Evolutionary conservation across 2,329 filamentous ascomycete genomes (phyloP), one percentile per base, ranked within the genome.

Genomic region (Incumbomyces delicatus): DNA sequence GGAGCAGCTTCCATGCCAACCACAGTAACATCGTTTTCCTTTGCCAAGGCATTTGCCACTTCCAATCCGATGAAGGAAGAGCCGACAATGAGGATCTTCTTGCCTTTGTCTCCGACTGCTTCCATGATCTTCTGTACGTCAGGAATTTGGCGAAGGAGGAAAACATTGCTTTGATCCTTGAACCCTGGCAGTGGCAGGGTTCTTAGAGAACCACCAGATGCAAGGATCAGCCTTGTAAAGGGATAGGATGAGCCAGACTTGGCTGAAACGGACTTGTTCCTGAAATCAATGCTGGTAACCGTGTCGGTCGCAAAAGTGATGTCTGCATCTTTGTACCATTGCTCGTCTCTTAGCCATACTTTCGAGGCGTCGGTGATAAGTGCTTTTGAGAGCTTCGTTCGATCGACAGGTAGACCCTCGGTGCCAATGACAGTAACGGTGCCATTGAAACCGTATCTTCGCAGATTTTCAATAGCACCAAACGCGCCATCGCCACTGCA

Each of bases 51-150:
- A 53, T 89, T 92, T 51, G 85, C 90, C n/a, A 94, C 78, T 66
- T 98, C 92, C 85, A 98, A 94, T 34, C 92, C 92, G 60, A 98
- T 98, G 66, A 98, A 98, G 1, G 87, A 94, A 49, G 85, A 90
- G 34, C 92, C 92, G 45, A 98, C 74, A 12, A 98, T 75, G 39
- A 95, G 87, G 55, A 98, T 80, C 66, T 95, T 95, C 75, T 95
- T 95, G 49, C 80, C 80, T 36, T 86, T 78, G 27, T 77, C 70
- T 6, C 87, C 87, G 39, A 94, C 85, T 6, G 87, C 87, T 1
- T 72, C 74, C 20, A 87, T 74, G 54, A 98, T 95, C 49, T 74
- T 75, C 62, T 89, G 79, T 1, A 82, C 78, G 60, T 96, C 82
- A 35, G 81, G 75, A n/a, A 94, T 72, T 10, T 73, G 81, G 45